Percentiles rank a stretch among this genome's conserved stretches.
These are phyloP conservation scores for Phyllosticta citrichinensis DNA, from an alignment of 2,329 filamentous ascomycete species.

Conservation along the genomic window DNA sequence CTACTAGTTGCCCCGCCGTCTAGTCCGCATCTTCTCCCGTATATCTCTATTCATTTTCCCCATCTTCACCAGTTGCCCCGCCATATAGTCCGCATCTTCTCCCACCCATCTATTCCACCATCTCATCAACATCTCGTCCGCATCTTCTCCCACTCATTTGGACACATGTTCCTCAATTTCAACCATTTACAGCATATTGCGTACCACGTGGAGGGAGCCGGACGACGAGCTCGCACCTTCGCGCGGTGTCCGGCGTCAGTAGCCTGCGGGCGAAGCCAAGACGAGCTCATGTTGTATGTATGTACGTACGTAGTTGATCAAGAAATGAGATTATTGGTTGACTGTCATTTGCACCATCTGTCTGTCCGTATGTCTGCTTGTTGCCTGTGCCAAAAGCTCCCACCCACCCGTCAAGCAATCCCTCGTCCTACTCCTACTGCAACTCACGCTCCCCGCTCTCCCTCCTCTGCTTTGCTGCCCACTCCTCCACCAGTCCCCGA, in stretches of 20 bases:
- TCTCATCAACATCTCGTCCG: too few species aligned
- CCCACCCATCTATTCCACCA: background rate
- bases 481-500: constrained; percentile 43
- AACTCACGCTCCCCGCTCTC: too few species aligned
- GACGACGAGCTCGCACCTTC: constrained; percentile 3
- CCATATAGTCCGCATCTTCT: background rate
- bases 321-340: background rate
- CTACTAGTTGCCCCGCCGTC: background rate
- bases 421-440: too few species aligned
- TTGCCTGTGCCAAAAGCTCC: too few species aligned
- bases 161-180: background rate
- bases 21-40: background rate
- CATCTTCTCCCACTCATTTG: background rate
- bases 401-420: too few species aligned
- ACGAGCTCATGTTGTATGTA: background rate
- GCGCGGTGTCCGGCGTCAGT: constrained; percentile 3
- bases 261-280: constrained; percentile 1
- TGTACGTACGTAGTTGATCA: background rate
- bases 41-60: background rate
- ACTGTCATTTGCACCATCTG: too few species aligned
- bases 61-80: background rate
- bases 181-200: too few species aligned
- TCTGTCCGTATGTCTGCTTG: too few species aligned
- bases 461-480: constrained; percentile 18
- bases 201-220: background rate